Conservation (phyloP, 352 stramenopile species). For the Phytophthora citrophthora region DNA sequence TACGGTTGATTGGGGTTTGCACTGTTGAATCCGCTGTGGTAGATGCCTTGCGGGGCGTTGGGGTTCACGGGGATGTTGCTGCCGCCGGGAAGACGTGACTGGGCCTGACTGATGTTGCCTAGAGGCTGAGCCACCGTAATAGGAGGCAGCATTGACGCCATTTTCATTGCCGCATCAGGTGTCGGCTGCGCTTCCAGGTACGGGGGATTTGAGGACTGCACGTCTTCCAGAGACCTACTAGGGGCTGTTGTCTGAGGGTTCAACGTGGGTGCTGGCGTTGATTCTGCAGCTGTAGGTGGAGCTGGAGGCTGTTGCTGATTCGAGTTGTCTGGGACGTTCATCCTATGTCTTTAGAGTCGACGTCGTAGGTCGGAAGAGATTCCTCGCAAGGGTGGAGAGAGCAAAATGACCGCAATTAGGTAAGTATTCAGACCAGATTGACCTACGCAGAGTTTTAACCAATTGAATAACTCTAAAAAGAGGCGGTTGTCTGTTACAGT, state of each 20-base stretch:
- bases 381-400: slow-evolving; percentile 1
- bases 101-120: slow-evolving; percentile 37
- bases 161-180: slow-evolving; percentile 36
- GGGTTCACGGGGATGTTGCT: slow-evolving; percentile 55
- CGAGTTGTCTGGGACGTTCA: slow-evolving; percentile 11
- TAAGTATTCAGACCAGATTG: slow-evolving; percentile 20
- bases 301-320: background rate
- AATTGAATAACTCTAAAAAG: background rate
- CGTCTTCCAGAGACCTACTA: slow-evolving; percentile 17
- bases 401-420: background rate
- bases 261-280: background rate
- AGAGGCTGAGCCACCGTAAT: slow-evolving; percentile 54
- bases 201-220: slow-evolving; percentile 31
- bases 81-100: slow-evolving; percentile 39
- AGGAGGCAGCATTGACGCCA: slow-evolving; percentile 39
- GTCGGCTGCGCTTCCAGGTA: slow-evolving; percentile 47
- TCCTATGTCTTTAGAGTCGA: slow-evolving; percentile 5
- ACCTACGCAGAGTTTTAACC: no score
- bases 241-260: slow-evolving; percentile 5
- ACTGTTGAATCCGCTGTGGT: slow-evolving; percentile 12
- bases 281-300: background rate
- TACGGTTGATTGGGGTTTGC: slow-evolving; percentile 33
- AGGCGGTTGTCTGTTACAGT: background rate
- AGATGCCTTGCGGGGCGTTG: slow-evolving; percentile 22
- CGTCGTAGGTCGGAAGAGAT: background rate